These are phyloP conservation scores for Cerrena zonata DNA, from an alignment of 1,284 basidiomycete species.

Conservation along the genomic window DNA sequence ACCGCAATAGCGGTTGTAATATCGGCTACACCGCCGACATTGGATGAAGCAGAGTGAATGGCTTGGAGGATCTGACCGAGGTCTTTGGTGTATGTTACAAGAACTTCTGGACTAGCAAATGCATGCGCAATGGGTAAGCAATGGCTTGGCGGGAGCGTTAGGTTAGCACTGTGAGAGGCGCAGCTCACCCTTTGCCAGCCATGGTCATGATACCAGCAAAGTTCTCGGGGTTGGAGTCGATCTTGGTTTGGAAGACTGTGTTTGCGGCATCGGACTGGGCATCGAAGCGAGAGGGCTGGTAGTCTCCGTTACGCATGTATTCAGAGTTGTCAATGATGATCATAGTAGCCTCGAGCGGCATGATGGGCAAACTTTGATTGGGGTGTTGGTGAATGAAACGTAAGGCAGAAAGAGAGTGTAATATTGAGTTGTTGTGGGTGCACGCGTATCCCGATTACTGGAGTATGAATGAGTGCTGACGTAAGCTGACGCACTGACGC, in stretches of 20 bases:
- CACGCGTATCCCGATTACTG: background rate
- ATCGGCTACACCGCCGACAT: conserved; percentile 77
- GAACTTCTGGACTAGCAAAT: conserved; percentile 80
- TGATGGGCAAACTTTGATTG: no score
- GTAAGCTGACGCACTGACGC: conserved; percentile 10
- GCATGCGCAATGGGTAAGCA: background rate
- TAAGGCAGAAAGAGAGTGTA: background rate
- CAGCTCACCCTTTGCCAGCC: conserved; percentile 82
- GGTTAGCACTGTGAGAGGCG: background rate
- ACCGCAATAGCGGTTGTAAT: conserved; percentile 88
- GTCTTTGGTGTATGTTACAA: conserved; percentile 93
- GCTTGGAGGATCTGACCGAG: conserved; percentile 86
- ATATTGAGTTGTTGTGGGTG: conserved; percentile 1
- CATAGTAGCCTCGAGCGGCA: conserved; percentile 93
- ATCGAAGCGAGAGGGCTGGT: conserved; percentile 79
- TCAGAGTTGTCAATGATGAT: conserved; percentile 91
- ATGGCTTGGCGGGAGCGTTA: no score
- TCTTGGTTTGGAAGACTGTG: conserved; percentile 88
- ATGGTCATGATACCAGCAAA: conserved; percentile 97
- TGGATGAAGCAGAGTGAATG: conserved; percentile 62
- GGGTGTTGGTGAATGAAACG: conserved; percentile 25
- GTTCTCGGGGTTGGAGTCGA: conserved; percentile 93
- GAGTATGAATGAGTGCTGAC: background rate
- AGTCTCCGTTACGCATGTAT: conserved; percentile 96
- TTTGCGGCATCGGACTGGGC: conserved; percentile 91